Evolutionary conservation across 495 filamentous ascomycete species (phyloP).

Genomic region (Podospora australis): DNA sequence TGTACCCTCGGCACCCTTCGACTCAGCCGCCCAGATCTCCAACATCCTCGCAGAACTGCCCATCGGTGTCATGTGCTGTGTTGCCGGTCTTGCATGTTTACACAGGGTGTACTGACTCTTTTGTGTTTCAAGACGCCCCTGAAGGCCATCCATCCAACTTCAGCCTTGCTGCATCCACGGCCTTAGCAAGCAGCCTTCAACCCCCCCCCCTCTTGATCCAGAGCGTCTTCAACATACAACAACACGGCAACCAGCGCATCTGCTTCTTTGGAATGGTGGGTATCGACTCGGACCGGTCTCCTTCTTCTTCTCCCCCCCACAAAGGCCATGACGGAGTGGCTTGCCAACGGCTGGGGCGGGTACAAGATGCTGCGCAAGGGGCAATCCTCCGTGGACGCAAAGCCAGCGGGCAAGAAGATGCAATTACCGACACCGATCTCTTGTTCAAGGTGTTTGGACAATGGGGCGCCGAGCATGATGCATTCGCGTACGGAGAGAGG

Average conservation of each 20-base stretch:
- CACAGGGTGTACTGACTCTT: neutral
- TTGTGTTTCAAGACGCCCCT: neutral
- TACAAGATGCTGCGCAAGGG: neutral
- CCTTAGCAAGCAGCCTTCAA: too few relatives aligned
- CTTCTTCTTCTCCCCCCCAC: neutral
- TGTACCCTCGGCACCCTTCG: neutral
- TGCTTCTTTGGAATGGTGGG: constrained; percentile 2
- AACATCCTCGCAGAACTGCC: neutral
- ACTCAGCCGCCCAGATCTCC: neutral
- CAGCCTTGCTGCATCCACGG: neutral
- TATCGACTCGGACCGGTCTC: constrained; percentile 1
- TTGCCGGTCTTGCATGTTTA: neutral
- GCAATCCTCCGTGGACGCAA: neutral
- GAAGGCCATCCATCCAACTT: neutral
- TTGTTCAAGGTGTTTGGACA: neutral
- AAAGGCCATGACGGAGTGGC: constrained; percentile 3
- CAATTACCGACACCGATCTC: constrained; percentile 2
- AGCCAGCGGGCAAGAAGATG: neutral
- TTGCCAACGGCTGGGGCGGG: neutral
- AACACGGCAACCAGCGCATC: neutral
- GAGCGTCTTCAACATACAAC: neutral
- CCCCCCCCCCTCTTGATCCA: neutral
- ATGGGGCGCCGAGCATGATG: neutral
- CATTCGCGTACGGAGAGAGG: neutral
- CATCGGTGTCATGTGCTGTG: constrained; percentile 2